Evolutionary conservation across 768 basidiomycete genomes (phyloP).

Genomic region (Macrolepiota albuminosa): DNA sequence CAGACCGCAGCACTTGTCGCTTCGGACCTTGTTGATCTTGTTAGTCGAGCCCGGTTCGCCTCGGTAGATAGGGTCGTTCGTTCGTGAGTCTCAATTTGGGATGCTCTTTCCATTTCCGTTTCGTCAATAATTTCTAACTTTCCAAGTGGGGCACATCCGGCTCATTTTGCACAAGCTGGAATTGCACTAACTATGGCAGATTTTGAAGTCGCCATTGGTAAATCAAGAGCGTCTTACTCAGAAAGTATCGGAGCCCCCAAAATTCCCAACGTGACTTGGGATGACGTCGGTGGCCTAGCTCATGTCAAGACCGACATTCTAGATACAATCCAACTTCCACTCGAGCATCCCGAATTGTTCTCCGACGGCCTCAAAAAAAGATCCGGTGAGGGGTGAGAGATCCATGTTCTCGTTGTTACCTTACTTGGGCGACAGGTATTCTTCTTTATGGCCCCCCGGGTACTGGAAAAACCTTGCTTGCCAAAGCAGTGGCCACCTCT

Average conservation of each 20-base stretch:
- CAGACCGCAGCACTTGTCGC: slow-evolving; percentile 92
- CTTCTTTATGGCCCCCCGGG: slow-evolving; percentile 93
- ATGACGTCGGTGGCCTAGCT: slow-evolving; percentile 91
- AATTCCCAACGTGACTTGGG: slow-evolving; percentile 94
- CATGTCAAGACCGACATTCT: slow-evolving; percentile 88
- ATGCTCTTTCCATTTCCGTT: not conserved
- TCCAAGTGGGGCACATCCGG: slow-evolving; percentile 18
- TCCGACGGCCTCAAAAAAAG: slow-evolving; percentile 90
- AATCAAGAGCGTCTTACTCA: slow-evolving; percentile 74
- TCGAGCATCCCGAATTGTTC: slow-evolving; percentile 89
- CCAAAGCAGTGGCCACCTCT: slow-evolving; percentile 94
- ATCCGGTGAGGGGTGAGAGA: slow-evolving; percentile 56
- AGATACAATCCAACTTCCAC: slow-evolving; percentile 90
- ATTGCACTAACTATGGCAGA: slow-evolving; percentile 52
- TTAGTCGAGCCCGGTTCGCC: slow-evolving; percentile 49
- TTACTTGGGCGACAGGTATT: slow-evolving; percentile 50
- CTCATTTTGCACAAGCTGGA: slow-evolving; percentile 31
- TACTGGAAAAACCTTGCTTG: slow-evolving; percentile 92
- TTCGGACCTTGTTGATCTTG: slow-evolving; percentile 70
- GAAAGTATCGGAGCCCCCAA: slow-evolving; percentile 96
- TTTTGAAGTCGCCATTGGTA: slow-evolving; percentile 66
- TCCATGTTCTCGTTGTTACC: not conserved
- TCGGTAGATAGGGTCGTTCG: slow-evolving; percentile 45
- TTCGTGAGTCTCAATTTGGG: slow-evolving; percentile 26
- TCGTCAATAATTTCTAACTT: not conserved